Conservation (phyloP, 331 rosid species). For the Spiraea crenata region DNA sequence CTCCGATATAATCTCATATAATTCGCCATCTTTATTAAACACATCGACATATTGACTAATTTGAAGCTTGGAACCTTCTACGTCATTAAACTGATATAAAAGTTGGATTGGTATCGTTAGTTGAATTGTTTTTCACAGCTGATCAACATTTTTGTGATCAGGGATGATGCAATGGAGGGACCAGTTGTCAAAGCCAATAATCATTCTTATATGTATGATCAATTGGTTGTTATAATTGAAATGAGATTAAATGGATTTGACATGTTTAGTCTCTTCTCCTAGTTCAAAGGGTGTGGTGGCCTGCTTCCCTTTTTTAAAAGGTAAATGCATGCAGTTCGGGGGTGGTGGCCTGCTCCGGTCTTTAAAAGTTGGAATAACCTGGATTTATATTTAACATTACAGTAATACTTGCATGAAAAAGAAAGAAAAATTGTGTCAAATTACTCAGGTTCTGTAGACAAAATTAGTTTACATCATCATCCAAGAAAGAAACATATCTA, state of each 20-base stretch:
- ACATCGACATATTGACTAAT: no score
- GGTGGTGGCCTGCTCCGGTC: no score
- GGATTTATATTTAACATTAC: not conserved
- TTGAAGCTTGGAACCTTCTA: not conserved
- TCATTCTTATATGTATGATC: not conserved
- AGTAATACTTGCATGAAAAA: slow-evolving; percentile 16
- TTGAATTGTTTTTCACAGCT: not conserved
- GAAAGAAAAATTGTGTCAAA: slow-evolving; percentile 27
- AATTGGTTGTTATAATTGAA: not conserved
- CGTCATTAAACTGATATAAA: no score
- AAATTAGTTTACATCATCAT: slow-evolving; percentile 27
- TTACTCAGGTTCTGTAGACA: slow-evolving; percentile 13
- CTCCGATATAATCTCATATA: no score
- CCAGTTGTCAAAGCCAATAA: slow-evolving; percentile 14
- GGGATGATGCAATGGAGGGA: slow-evolving; percentile 4
- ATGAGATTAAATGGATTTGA: slow-evolving; percentile 8
- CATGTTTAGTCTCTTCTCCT: not conserved
- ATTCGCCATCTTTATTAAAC: no score
- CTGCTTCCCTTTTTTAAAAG: not conserved
- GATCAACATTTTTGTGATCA: not conserved
- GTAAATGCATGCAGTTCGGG: no score
- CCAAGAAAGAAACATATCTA: slow-evolving; percentile 26
- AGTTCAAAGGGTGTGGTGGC: not conserved
- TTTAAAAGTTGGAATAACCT: not conserved
- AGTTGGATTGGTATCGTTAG: no score